Conservation (phyloP, 2,329 filamentous ascomycete genomes). For the Cercospora zeina region DNA sequence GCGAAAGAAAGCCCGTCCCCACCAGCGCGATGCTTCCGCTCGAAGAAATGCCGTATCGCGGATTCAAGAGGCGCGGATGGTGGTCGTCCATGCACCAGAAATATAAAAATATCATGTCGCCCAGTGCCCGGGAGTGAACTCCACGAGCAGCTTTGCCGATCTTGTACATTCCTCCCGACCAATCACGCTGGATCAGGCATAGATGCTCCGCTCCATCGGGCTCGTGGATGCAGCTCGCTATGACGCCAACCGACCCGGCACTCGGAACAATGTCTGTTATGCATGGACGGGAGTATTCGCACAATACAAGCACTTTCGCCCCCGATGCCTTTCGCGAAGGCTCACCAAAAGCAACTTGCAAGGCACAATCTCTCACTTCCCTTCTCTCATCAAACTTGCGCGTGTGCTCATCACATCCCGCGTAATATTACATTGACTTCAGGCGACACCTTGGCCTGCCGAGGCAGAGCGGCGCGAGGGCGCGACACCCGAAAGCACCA, state of each 20-base stretch:
- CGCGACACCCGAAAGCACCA: constrained; percentile 28
- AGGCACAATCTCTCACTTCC: not conserved
- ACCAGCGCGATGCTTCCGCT: not conserved
- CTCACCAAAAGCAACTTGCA: not conserved
- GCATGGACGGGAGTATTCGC: constrained; percentile 2
- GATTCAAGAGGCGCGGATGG: not conserved
- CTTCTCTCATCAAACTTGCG: not conserved
- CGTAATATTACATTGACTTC: not conserved
- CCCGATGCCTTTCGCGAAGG: not conserved
- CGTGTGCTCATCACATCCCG: not conserved
- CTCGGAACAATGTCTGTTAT: constrained; percentile 12
- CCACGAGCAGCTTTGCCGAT: constrained; percentile 1
- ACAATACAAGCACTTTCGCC: constrained; percentile 19
- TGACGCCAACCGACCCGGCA: constrained; percentile 14
- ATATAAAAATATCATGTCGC: no score
- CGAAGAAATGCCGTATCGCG: not conserved
- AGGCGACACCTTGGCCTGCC: not conserved
- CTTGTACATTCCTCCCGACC: not conserved
- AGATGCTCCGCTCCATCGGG: not conserved
- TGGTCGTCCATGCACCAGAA: not conserved
- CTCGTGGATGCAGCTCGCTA: constrained; percentile 11
- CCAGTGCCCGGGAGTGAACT: not conserved
- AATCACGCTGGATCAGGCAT: no score
- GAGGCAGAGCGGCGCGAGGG: constrained; percentile 5
- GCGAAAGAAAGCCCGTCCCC: not conserved